phyloP scores from a whole-genome alignment of 148 eudicot genomes.

The Selenicereus undatus region DNA sequence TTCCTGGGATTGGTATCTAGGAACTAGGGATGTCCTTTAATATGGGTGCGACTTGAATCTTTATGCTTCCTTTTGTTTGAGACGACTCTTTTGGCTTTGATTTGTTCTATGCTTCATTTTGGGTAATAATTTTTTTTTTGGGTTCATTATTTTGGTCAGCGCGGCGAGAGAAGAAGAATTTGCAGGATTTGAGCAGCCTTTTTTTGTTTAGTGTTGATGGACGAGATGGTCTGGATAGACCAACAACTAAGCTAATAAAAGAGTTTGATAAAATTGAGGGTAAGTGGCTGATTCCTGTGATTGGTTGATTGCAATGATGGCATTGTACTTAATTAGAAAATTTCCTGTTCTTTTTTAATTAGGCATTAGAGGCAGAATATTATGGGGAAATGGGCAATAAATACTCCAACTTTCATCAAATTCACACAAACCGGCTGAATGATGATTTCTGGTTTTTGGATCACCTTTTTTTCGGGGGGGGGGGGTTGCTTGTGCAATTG shows the following conservation, averaged over 20 bases:
- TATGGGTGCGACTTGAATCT: not conserved
- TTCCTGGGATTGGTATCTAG: not conserved
- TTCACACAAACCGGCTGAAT: not conserved
- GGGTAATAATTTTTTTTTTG: not conserved
- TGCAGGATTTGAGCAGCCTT: constrained; percentile 76
- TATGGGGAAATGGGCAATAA: not conserved
- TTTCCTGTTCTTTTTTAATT: not conserved
- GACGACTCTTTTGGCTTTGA: not conserved
- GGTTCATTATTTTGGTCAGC: not conserved
- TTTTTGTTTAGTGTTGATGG: constrained; percentile 77
- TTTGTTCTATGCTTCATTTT: not conserved
- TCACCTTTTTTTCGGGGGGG: not conserved
- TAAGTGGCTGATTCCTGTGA: constrained; percentile 50
- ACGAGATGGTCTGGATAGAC: constrained; percentile 68
- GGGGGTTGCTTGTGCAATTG: too few relatives aligned
- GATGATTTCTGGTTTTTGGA: not conserved
- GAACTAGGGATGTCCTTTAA: not conserved
- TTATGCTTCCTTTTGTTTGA: not conserved
- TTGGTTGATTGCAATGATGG: not conserved
- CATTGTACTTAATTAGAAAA: too few relatives aligned
- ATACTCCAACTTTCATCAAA: not conserved
- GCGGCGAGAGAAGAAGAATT: constrained; percentile 89
- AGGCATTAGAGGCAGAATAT: not conserved
- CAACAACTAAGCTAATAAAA: constrained; percentile 84
- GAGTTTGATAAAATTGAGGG: constrained; percentile 79